These are phyloP conservation scores for Trypanosoma melophagium DNA, from an alignment of 208 protist genomes.

Conservation along the genomic window DNA sequence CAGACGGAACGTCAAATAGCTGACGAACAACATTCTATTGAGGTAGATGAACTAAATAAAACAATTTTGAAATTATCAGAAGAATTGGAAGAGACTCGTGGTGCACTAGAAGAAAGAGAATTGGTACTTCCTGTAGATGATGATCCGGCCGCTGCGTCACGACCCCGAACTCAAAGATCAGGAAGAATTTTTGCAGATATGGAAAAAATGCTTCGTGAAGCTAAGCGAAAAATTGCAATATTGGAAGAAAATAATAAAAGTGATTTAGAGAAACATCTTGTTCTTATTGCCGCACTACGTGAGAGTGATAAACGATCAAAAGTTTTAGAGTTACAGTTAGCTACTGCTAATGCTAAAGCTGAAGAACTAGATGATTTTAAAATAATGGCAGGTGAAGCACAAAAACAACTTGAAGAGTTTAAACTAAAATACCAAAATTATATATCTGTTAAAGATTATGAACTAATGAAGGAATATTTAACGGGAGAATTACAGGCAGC, in stretches of 20 bases:
- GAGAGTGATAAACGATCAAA: constrained; percentile 79
- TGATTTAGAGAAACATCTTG: constrained; percentile 78
- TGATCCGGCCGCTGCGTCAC: neutral
- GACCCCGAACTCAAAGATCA: neutral
- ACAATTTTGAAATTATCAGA: constrained; percentile 35
- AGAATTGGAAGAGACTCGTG: constrained; percentile 39
- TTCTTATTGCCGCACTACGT: constrained; percentile 70
- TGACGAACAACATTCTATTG: constrained; percentile 27
- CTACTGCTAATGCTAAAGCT: constrained; percentile 44
- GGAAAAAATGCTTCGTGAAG: constrained; percentile 38
- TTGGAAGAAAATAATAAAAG: constrained; percentile 51
- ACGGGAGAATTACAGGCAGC: constrained; percentile 50
- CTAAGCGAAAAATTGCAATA: constrained; percentile 38
- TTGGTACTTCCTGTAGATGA: neutral
- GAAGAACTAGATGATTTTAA: constrained; percentile 81
- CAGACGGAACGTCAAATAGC: constrained; percentile 23
- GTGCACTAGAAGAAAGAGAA: constrained; percentile 25
- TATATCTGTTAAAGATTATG: constrained; percentile 63
- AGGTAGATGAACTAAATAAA: constrained; percentile 30
- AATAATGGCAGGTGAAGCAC: constrained; percentile 69
- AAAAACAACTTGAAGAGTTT: constrained; percentile 70
- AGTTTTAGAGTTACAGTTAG: constrained; percentile 49
- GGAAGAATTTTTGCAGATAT: constrained; percentile 30
- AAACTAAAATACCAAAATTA: constrained; percentile 67
- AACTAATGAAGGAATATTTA: constrained; percentile 71